Percentiles rank a stretch among this genome's conserved stretches.
Conservation (phyloP, 2,329 filamentous ascomycete genomes). For the Fusarium succisae region DNA sequence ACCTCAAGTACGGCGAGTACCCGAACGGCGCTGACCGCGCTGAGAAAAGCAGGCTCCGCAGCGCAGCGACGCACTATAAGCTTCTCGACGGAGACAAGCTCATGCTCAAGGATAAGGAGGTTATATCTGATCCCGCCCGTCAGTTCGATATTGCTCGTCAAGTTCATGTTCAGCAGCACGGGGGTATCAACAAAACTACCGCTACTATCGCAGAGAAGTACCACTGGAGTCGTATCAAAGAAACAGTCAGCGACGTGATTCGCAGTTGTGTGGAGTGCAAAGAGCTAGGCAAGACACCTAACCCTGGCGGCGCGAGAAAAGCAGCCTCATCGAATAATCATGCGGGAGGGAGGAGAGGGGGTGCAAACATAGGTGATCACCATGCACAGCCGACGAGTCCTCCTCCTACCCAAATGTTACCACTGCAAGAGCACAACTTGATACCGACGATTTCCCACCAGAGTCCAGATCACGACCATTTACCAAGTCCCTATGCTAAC, state of each 20-base stretch:
- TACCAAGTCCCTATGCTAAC: conserved; percentile 56
- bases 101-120: conserved; percentile 98
- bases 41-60: conserved; percentile 93
- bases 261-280: conserved; percentile 91
- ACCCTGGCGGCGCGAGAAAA: conserved; percentile 42
- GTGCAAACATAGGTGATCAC: conserved; percentile 11
- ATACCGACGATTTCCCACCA: conserved; percentile 42
- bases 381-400: conserved; percentile 28
- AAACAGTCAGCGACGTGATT: conserved; percentile 94
- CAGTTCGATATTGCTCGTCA: conserved; percentile 90
- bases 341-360: conserved; percentile 9
- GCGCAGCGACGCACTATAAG: conserved; percentile 95
- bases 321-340: conserved; percentile 6
- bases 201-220: conserved; percentile 92
- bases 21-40: conserved; percentile 92
- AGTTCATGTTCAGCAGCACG: conserved; percentile 80
- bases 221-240: conserved; percentile 98
- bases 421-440: conserved; percentile 44
- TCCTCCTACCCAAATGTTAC: conserved; percentile 38
- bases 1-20: conserved; percentile 93
- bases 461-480: conserved; percentile 38
- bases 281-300: conserved; percentile 71
- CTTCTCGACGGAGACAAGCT: conserved; percentile 80
- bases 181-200: conserved; percentile 98
- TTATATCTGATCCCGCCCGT: conserved; percentile 86